These are phyloP conservation scores for Danielia oregonensis DNA, from an alignment of 805 yeast genomes.

Conservation along the genomic window DNA sequence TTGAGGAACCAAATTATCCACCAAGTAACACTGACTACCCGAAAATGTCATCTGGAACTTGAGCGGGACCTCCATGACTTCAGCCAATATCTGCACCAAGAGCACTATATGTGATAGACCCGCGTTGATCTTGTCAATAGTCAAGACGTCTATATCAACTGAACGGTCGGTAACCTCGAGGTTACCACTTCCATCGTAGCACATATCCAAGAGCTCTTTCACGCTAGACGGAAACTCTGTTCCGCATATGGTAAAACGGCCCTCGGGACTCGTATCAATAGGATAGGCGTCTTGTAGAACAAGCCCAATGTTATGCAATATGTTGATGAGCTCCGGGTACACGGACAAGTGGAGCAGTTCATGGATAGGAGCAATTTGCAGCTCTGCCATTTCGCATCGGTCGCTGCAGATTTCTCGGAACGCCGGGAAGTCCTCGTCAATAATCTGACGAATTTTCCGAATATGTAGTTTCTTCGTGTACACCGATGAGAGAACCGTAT, in stretches of 20 bases:
- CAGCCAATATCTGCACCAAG: slow-evolving; percentile 22
- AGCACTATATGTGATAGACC: slow-evolving; percentile 29
- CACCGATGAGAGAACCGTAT: slow-evolving; percentile 20
- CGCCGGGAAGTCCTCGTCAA: slow-evolving; percentile 15
- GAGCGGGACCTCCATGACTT: slow-evolving; percentile 21
- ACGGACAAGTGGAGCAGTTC: slow-evolving; percentile 20
- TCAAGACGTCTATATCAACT: slow-evolving; percentile 1
- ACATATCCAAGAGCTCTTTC: slow-evolving; percentile 24
- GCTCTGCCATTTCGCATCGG: slow-evolving; percentile 22
- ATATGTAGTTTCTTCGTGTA: slow-evolving; percentile 20
- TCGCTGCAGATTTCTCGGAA: slow-evolving; percentile 14
- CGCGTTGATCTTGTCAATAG: slow-evolving; percentile 27
- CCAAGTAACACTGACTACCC: slow-evolving; percentile 21
- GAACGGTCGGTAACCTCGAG: slow-evolving; percentile 1
- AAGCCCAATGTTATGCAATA: slow-evolving; percentile 11
- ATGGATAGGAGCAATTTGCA: slow-evolving; percentile 26
- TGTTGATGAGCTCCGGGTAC: slow-evolving; percentile 20
- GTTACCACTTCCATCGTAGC: slow-evolving; percentile 21
- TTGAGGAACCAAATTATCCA: slow-evolving; percentile 17
- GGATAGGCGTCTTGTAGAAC: slow-evolving; percentile 22
- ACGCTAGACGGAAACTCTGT: slow-evolving; percentile 33
- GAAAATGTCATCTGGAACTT: slow-evolving; percentile 25
- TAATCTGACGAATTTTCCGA: slow-evolving; percentile 14
- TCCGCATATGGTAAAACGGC: slow-evolving; percentile 29
- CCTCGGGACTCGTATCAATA: slow-evolving; percentile 20